A percentile compares a stretch with the other conserved stretches of the same genome.
phyloP scores from a whole-genome alignment of 805 yeast genomes.

The Metschnikowia continentalis region DNA sequence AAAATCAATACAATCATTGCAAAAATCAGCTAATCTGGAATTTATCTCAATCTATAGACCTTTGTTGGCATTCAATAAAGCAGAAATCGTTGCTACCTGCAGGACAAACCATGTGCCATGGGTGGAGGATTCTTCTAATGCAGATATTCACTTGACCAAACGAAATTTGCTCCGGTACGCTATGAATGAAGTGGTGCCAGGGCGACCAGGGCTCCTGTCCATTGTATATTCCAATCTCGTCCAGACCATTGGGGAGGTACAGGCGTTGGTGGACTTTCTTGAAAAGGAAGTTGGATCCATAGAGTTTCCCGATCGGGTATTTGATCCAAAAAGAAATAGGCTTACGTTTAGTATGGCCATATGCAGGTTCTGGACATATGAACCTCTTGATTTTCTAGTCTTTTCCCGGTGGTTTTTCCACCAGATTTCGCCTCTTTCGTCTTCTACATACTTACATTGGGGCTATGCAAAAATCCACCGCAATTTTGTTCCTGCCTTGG shows the following conservation, averaged over 20 bases:
- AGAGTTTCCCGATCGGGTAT: neutral
- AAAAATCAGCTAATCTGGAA: conserved; percentile 7
- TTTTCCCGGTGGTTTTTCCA: conserved; percentile 30
- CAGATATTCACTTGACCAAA: conserved; percentile 47
- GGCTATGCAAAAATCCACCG: conserved; percentile 36
- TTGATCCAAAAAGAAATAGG: neutral
- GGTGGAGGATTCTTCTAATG: conserved; percentile 71
- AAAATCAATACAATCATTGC: no score
- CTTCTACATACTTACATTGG: conserved; percentile 37
- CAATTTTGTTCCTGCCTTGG: conserved; percentile 23
- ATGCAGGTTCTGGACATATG: neutral
- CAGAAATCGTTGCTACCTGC: conserved; percentile 46
- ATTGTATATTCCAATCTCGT: conserved; percentile 11
- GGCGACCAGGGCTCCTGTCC: conserved; percentile 5
- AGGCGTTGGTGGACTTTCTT: conserved; percentile 2
- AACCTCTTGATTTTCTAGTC: conserved; percentile 12
- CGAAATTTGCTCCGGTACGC: conserved; percentile 52
- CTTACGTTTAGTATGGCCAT: neutral
- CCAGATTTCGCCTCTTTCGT: conserved; percentile 24
- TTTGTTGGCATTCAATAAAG: conserved; percentile 43
- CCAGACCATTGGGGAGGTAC: conserved; percentile 9
- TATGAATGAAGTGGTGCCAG: conserved; percentile 25
- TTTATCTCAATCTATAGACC: conserved; percentile 44
- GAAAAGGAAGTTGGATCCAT: conserved; percentile 1
- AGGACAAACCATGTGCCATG: conserved; percentile 39